These are phyloP conservation scores for Aspergillus sp. DNA, from an alignment of 2,329 filamentous ascomycete species.

Conservation along the genomic window DNA sequence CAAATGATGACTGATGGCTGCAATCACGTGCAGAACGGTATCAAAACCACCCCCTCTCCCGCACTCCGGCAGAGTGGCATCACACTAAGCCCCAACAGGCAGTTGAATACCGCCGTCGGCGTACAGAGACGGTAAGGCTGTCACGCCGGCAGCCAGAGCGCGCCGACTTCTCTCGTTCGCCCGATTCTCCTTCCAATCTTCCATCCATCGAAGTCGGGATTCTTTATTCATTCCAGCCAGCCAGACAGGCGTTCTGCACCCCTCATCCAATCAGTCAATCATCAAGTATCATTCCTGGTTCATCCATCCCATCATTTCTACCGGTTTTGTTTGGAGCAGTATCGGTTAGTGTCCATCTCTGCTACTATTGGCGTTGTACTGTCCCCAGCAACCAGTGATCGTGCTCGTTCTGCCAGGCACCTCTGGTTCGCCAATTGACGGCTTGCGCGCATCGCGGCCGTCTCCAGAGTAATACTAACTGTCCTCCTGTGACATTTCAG, in stretches of 20 bases:
- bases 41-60: neutral
- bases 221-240: neutral
- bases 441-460: slow-evolving; percentile 26
- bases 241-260: neutral
- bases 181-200: neutral
- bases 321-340: slow-evolving; percentile 4
- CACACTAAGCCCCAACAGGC: neutral
- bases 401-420: slow-evolving; percentile 22
- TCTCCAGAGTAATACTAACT: slow-evolving; percentile 24
- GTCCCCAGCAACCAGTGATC: slow-evolving; percentile 23
- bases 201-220: neutral
- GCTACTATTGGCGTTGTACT: slow-evolving; percentile 18
- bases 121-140: neutral
- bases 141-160: neutral
- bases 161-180: neutral
- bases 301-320: neutral
- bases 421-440: slow-evolving; percentile 41
- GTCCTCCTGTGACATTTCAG: slow-evolving; percentile 17
- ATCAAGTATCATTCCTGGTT: slow-evolving; percentile 1
- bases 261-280: slow-evolving; percentile 6
- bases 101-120: neutral
- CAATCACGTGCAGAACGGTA: slow-evolving; percentile 2
- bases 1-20: neutral
- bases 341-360: slow-evolving; percentile 3
- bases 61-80: no score